Percentiles rank a stretch among this genome's conserved stretches.
Evolutionary conservation across 192 early-diverging fungal species (phyloP).

Genomic region (Geranomyces variabilis): DNA sequence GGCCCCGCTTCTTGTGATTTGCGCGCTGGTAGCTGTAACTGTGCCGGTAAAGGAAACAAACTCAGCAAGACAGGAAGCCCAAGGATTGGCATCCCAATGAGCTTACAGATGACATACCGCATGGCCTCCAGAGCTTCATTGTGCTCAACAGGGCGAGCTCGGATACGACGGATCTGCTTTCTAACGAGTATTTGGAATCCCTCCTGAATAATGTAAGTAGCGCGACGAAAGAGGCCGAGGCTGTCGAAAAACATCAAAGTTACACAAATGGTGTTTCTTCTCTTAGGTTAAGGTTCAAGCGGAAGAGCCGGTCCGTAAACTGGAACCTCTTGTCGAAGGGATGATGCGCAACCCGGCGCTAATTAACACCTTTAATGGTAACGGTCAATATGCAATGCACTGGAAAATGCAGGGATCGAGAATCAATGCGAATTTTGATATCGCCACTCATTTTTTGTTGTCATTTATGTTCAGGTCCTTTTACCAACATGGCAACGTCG

Average conservation of each 20-base stretch:
- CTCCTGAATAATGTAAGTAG: slow-evolving; percentile 3
- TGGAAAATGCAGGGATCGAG: too few species aligned
- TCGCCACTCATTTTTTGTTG: too few species aligned
- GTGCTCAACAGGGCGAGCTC: slow-evolving; percentile 13
- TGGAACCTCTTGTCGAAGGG: background rate
- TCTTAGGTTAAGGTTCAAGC: slow-evolving; percentile 2
- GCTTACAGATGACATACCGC: too few species aligned
- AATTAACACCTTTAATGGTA: background rate
- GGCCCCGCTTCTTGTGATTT: slow-evolving; percentile 9
- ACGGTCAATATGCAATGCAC: too few species aligned
- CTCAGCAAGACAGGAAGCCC: too few species aligned
- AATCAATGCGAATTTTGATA: too few species aligned
- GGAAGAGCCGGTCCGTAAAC: background rate
- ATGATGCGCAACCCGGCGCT: background rate
- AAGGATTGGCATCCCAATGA: too few species aligned
- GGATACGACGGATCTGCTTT: background rate
- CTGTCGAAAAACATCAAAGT: too few species aligned
- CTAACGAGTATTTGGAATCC: background rate
- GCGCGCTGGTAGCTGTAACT: slow-evolving; percentile 1
- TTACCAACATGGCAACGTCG: background rate
- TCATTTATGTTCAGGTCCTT: background rate
- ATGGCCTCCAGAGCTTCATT: slow-evolving; percentile 7
- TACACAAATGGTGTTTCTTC: background rate
- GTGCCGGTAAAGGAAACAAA: slow-evolving; percentile 8
- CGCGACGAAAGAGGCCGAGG: too few species aligned